A percentile compares a stretch with the other conserved stretches of the same genome.
Conservation (phyloP, 2,329 filamentous ascomycete species). For the Akanthomyces dipterigenus region DNA sequence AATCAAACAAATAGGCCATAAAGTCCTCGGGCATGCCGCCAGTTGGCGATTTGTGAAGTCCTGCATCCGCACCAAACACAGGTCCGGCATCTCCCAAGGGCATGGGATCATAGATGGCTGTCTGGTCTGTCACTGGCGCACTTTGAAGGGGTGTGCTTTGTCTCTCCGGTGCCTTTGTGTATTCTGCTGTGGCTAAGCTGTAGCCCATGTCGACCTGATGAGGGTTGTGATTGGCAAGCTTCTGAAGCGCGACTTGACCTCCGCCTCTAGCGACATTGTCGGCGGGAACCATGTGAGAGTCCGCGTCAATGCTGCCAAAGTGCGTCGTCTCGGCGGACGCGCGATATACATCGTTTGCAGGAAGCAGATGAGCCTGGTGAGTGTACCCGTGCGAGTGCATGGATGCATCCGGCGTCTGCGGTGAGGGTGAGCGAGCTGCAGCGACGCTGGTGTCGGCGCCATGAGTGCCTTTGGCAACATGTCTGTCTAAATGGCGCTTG, state of each 20-base stretch:
- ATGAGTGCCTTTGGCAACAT: conserved; percentile 72
- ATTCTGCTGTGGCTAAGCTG: neutral
- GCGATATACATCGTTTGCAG: neutral
- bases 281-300: neutral
- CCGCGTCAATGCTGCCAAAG: neutral
- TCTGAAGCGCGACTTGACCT: neutral
- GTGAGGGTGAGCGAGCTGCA: neutral
- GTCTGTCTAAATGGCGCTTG: conserved; percentile 74
- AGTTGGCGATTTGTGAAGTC: conserved; percentile 76
- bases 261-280: neutral
- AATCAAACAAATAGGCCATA: conserved; percentile 74
- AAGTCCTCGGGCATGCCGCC: conserved; percentile 80
- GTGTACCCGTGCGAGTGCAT: neutral
- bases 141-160: neutral
- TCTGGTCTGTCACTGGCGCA: conserved; percentile 33
- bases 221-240: neutral
- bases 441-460: neutral
- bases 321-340: neutral
- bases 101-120: conserved; percentile 58
- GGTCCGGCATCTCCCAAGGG: conserved; percentile 64
- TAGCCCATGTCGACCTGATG: neutral
- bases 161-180: neutral
- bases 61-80: conserved; percentile 77
- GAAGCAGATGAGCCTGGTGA: neutral
- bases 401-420: neutral